Evolutionary conservation across 805 yeast species (phyloP).

Genomic region (Lipomyces sp.): DNA sequence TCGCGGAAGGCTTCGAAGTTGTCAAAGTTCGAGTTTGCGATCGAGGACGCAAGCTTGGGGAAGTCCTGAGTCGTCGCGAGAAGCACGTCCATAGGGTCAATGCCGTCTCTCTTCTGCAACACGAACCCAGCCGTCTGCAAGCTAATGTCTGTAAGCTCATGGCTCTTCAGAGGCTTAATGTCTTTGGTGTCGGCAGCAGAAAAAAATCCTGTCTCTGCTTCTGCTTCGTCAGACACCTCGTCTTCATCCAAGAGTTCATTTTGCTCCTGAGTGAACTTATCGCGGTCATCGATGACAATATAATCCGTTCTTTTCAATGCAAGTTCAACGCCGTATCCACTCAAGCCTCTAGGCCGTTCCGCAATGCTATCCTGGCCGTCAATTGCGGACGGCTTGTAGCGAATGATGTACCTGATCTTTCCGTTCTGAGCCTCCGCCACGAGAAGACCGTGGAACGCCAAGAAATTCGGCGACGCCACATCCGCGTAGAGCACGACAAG

Average conservation of each 20-base stretch:
- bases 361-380: slow-evolving; percentile 32
- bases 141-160: slow-evolving; percentile 34
- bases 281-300: slow-evolving; percentile 61
- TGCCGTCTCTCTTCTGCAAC: slow-evolving; percentile 22
- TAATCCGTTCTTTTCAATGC: slow-evolving; percentile 66
- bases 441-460: slow-evolving; percentile 56
- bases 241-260: background rate
- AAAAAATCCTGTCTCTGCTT: slow-evolving; percentile 14
- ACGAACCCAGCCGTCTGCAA: slow-evolving; percentile 40
- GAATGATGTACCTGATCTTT: slow-evolving; percentile 69
- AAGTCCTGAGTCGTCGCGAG: slow-evolving; percentile 48
- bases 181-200: slow-evolving; percentile 31
- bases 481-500: slow-evolving; percentile 72
- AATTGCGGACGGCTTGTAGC: slow-evolving; percentile 52
- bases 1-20: slow-evolving; percentile 19
- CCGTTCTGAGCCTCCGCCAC: slow-evolving; percentile 58
- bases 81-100: slow-evolving; percentile 42
- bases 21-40: slow-evolving; percentile 35
- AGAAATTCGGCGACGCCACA: slow-evolving; percentile 49
- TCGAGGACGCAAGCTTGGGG: slow-evolving; percentile 50
- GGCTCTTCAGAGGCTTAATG: slow-evolving; percentile 25
- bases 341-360: slow-evolving; percentile 4
- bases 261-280: slow-evolving; percentile 19
- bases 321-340: slow-evolving; percentile 66
- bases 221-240: slow-evolving; percentile 1